A percentile compares a stretch with the other conserved stretches of the same genome.
Conservation (phyloP, 768 basidiomycete species). For the Lactarius akahatsu region DNA sequence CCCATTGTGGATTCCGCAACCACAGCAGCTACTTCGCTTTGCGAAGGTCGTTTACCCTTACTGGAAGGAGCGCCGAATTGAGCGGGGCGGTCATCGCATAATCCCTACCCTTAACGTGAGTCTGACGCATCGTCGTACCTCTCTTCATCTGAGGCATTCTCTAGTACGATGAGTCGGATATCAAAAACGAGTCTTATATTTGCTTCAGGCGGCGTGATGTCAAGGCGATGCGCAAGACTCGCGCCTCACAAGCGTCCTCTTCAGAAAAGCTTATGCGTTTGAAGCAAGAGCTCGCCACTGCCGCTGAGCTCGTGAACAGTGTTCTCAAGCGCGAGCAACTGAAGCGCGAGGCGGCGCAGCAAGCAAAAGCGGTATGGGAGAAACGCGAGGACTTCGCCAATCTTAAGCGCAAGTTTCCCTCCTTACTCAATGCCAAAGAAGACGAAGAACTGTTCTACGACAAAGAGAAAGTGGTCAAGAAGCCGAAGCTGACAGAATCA, state of each 20-base stretch:
- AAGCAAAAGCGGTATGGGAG: conserved; percentile 72
- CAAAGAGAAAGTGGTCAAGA: conserved; percentile 66
- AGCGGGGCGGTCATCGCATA: conserved; percentile 79
- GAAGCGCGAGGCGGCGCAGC: conserved; percentile 65
- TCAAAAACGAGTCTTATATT: conserved; percentile 88
- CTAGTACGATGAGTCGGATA: conserved; percentile 87
- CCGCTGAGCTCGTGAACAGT: conserved; percentile 68
- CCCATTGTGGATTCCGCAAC: conserved; percentile 68
- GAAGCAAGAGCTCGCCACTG: conserved; percentile 68
- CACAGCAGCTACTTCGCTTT: conserved; percentile 60
- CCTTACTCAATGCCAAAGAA: conserved; percentile 60
- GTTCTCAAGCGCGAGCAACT: conserved; percentile 70
- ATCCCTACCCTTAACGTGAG: conserved; percentile 87
- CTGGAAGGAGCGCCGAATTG: conserved; percentile 83
- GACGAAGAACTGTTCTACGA: conserved; percentile 67
- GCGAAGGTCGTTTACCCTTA: conserved; percentile 80
- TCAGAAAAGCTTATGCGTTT: conserved; percentile 87
- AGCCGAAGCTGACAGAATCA: conserved; percentile 42
- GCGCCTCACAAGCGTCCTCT: conserved; percentile 84
- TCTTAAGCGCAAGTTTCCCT: conserved; percentile 73
- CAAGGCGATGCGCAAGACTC: conserved; percentile 92
- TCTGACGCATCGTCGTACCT: conserved; percentile 18
- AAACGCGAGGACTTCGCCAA: conserved; percentile 72
- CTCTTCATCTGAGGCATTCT: conserved; percentile 5
- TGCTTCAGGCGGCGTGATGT: conserved; percentile 96